Evolutionary conservation across 2,329 filamentous ascomycete genomes (phyloP), one percentile per base, ranked within the genome.

Genomic region (Colletotrichum tamarilloi): DNA sequence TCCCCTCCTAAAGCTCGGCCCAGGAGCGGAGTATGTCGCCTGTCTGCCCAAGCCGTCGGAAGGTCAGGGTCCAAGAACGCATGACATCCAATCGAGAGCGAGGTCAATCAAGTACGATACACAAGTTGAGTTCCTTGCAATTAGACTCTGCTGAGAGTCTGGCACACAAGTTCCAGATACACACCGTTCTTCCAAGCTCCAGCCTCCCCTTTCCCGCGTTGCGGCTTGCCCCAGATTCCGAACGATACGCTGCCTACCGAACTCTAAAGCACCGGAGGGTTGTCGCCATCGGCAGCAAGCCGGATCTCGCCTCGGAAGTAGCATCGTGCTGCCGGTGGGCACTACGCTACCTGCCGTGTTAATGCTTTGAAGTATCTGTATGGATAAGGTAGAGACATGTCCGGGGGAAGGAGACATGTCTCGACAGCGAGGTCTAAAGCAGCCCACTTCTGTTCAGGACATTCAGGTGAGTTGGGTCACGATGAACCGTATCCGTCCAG

Each of bases 21-120:
- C 35, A 12, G 67, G 55, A 24, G 62, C 57, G 64, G 49, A 53
- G 57, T 49, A 58, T 24, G 65, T 57, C 68, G 62, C 57, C 19
- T 49, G 58, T 49, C 57, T 58, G 64, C 62, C 68, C 68, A 62
- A 68, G 52, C 57, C 28, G 32, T 68, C 64, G 58, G 68, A 68
- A 72, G 64, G 57, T 56, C 35, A 62, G 68, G 68, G 68, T 72
- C 68, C 52, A 71, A 42, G 62, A 30, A 70, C 55, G 62, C 46
- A 11, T 49, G 24, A 58, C n/a, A 69, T 24, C 60, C 67, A 69
- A 69, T 58, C 58, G 53, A 58, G 49, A 62, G 52, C 53, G 62
- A 70, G 14, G 53, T 26, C 26, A 30, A 16, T 11, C 9, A n/a
- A n/a, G 42, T 42, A 42, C 42, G 6, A 38, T 22, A 62, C 35